Base-by-base conservation (phyloP, 768 basidiomycete species). In the Pulveroboletus ravenelii region DNA sequence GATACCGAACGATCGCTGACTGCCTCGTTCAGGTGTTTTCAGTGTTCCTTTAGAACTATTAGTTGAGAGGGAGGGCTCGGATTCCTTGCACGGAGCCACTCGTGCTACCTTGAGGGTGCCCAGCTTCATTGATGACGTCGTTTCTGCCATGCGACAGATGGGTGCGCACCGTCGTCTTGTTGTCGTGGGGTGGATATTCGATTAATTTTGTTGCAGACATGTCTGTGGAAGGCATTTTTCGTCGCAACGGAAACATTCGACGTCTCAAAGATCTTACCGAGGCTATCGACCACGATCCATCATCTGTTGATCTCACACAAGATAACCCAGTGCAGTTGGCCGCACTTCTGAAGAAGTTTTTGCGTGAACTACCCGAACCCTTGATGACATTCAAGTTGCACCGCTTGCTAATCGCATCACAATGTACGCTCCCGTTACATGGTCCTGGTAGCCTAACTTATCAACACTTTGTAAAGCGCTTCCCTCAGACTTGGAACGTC, bases 61-160 rank as follows among this genome's bases (percentile, higher is more conserved):
- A 39, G 95, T 95, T 25, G 94, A 98, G 57, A 79, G 86, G 56
- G 93, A 95, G 66, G 95, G 96, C 6, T 85, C 89, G n/a, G 96
- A 99, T 71, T 96, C 95, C 17, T 71, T 93, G 56, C 82, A 90
- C 46, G 96, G 95, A 17, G 89, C 91, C 20, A 90, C 93, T 6
- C 80, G 89, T 32, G 84, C 81, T 32, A 81, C 91, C 7, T 63
- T 99, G 55, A 78, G 91, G 58, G 86, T 99, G 18, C 96, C 96
- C 13, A 97, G 92, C 68, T 97, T 99, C 66, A 90, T 99, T 50
- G 96, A 99, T 66, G 96, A 99, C 63, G 91, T 96, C 52, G 83
- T 99, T 41, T 95, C 93, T 45, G 93, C 96, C 10, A 98, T 99
- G 96, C 79, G 89, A 64, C 94, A 97, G 68, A 98, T 98, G 96